These are phyloP conservation scores for Endoconidiophora laricicola DNA, from an alignment of 2,329 filamentous ascomycete species.

Conservation along the genomic window DNA sequence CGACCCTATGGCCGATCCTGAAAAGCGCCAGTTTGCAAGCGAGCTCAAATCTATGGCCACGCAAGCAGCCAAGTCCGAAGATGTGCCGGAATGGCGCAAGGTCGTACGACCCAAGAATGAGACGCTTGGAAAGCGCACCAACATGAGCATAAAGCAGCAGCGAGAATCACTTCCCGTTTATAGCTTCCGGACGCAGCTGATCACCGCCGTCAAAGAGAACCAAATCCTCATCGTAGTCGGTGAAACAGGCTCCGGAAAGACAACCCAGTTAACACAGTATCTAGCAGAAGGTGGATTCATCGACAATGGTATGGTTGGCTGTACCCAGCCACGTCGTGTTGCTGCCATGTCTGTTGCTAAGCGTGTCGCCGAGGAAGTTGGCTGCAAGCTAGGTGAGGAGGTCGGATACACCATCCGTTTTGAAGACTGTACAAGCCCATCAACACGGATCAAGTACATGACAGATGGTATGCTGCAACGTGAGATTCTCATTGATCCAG, in stretches of 20 bases:
- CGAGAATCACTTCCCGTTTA: constrained; percentile 78
- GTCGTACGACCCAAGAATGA: constrained; percentile 65
- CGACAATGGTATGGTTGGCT: constrained; percentile 78
- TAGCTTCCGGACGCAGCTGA: constrained; percentile 71
- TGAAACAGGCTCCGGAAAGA: constrained; percentile 94
- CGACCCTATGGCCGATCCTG: constrained; percentile 81
- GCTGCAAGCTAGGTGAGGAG: constrained; percentile 75
- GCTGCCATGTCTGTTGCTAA: constrained; percentile 96
- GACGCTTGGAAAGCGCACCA: constrained; percentile 70
- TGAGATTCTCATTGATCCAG: constrained; percentile 84
- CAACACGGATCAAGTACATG: constrained; percentile 98
- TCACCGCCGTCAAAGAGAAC: constrained; percentile 73
- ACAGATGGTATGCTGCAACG: constrained; percentile 96
- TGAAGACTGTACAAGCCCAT: constrained; percentile 76
- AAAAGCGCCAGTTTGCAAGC: constrained; percentile 74
- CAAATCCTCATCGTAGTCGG: constrained; percentile 92
- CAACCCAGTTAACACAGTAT: constrained; percentile 90
- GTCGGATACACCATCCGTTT: constrained; percentile 97
- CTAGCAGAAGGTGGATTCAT: constrained; percentile 84
- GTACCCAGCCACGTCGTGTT: constrained; percentile 90
- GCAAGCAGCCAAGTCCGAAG: constrained; percentile 42
- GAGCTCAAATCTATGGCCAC: constrained; percentile 55
- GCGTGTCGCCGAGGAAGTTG: constrained; percentile 90
- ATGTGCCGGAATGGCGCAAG: constrained; percentile 83
- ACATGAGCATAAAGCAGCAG: constrained; percentile 88